phyloP scores from a whole-genome alignment of 495 filamentous ascomycete species.

The Pyrenopolyporus hunteri region DNA sequence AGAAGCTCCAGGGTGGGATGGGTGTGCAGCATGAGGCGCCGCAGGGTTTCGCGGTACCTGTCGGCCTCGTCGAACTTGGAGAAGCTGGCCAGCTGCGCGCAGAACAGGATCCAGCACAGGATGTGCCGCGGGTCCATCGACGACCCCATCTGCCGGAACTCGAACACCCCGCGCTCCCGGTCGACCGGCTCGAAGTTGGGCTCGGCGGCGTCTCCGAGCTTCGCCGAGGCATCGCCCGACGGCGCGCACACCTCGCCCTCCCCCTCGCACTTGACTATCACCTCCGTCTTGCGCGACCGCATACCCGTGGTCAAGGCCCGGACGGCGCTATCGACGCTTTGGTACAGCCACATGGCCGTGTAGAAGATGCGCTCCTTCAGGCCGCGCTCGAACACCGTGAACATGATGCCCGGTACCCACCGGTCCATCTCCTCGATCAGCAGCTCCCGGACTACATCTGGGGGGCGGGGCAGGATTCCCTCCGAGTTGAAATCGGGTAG shows the following conservation, averaged over 20 bases:
- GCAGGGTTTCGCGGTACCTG: not conserved
- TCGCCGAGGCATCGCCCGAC: too few relatives aligned
- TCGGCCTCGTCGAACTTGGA: not conserved
- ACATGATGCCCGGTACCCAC: not conserved
- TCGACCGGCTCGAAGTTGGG: not conserved
- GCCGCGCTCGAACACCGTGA: not conserved
- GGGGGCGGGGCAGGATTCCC: not conserved
- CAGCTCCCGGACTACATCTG: not conserved
- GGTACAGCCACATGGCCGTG: not conserved
- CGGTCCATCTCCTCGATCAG: not conserved
- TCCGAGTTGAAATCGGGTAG: not conserved
- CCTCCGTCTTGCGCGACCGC: not conserved
- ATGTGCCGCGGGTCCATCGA: conserved; percentile 8
- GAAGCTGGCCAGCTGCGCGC: not conserved
- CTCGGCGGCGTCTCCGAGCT: not conserved
- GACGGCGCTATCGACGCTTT: not conserved
- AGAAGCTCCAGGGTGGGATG: not conserved
- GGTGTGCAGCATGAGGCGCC: not conserved
- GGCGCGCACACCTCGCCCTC: not conserved
- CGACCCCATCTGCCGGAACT: conserved; percentile 11
- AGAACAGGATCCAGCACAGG: not conserved
- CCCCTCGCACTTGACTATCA: conserved; percentile 8
- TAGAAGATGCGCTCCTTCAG: conserved; percentile 3
- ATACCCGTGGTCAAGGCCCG: not conserved
- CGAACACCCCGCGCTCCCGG: conserved; percentile 9